These are phyloP conservation scores for Ampelocalamus luodianensis DNA, from an alignment of 176 grass and related monocot species.

Conservation along the genomic window DNA sequence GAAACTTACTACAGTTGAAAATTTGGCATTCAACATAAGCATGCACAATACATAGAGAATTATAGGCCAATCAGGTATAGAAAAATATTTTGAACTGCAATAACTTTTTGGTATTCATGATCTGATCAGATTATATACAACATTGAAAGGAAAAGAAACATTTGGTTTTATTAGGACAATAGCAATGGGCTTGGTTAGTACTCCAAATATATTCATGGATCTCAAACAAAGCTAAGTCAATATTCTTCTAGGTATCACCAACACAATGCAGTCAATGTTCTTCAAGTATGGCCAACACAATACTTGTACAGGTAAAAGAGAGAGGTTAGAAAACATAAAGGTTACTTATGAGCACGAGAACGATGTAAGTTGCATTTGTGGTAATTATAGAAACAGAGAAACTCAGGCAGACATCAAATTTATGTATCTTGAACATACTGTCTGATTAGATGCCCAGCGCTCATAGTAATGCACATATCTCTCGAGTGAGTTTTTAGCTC, in stretches of 20 bases:
- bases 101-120: neutral
- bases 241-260: constrained; percentile 8
- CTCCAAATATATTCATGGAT: neutral
- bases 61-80: constrained; percentile 17
- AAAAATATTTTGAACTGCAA: neutral
- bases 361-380: constrained; percentile 23
- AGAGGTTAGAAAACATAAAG: constrained; percentile 2
- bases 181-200: neutral
- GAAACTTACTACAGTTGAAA: constrained; percentile 19
- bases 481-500: constrained; percentile 94
- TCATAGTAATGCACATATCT: constrained; percentile 99
- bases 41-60: neutral
- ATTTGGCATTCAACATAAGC: neutral
- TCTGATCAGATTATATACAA: constrained; percentile 8
- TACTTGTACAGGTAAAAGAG: neutral
- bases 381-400: constrained; percentile 25
- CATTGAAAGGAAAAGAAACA: neutral
- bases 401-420: constrained; percentile 32
- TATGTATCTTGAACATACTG: constrained; percentile 62
- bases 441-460: constrained; percentile 93
- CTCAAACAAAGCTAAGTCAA: constrained; percentile 31
- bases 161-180: constrained; percentile 2
- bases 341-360: constrained; percentile 1
- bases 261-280: neutral
- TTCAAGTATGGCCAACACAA: neutral